Evolutionary conservation across 2,329 filamentous ascomycete genomes (phyloP), one percentile per base, ranked within the genome.

Genomic region (Epichloe brachyelytri): DNA sequence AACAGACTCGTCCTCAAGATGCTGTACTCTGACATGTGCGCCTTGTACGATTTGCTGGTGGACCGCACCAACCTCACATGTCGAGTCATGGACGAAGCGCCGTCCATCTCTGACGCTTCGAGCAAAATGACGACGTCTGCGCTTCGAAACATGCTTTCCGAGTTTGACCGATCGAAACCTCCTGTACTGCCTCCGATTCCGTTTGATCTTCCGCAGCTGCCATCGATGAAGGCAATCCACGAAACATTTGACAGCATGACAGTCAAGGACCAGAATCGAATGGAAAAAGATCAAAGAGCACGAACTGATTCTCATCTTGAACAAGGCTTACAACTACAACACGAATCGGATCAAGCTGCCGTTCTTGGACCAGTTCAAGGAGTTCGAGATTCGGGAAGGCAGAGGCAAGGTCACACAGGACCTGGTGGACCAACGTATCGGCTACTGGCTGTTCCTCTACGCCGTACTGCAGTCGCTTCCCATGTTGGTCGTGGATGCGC

Each of bases 121-220:
- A 71, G 76, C 20, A 80, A 85, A 54, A 77, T 84, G 22, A 75
- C 79, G 11, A 73, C 80, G 26, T 77, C 82, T 39, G 88, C 86
- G 2, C 72, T 97, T 44, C 82, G 91, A 50, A 83, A 82, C 55
- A 78, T 96, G 12, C 75, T 96, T 56, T 83, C 79, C 57, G 91
- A 97, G 67, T 96, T 89, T 61, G 93, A 98, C 63, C 81, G 85
- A 53, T 91, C 86, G 8, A 87, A 84, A 14, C 88, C 91, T 1
- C 93, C 93, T 0, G 89, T 97, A 0, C 79, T 91, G 53, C 93
- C 93, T 0, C 88, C 91, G 0, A 82, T 97, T 51, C 91, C 93
- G 0, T 97, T 91, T 61, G 91, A 97, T 63, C 74, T 88, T 4
- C 91, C 93, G 3, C 78, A 83, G 56, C 68, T 94, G 22, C 91